Evolutionary conservation across 1,284 basidiomycete genomes (phyloP).

Genomic region (Pyrrhoderma noxium): DNA sequence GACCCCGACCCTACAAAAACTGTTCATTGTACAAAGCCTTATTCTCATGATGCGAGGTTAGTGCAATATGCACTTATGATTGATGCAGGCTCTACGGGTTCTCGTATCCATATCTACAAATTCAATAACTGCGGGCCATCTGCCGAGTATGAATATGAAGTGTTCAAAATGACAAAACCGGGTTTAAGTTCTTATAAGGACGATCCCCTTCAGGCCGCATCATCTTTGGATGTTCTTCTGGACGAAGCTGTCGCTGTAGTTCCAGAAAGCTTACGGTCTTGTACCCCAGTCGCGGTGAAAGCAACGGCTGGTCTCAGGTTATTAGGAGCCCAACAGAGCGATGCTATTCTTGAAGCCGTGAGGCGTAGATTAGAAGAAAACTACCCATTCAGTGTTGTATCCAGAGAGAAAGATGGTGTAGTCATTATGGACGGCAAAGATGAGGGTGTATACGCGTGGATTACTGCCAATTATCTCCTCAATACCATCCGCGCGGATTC

Average conservation of each 20-base stretch:
- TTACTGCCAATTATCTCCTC: conserved; percentile 92
- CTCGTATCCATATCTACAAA: conserved; percentile 96
- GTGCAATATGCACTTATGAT: conserved; percentile 97
- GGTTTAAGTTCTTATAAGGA: conserved; percentile 71
- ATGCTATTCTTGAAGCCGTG: conserved; percentile 77
- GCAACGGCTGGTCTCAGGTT: conserved; percentile 91
- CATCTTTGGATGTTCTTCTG: conserved; percentile 74
- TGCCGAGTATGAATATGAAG: conserved; percentile 87
- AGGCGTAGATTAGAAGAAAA: conserved; percentile 49
- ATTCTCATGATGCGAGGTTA: conserved; percentile 42
- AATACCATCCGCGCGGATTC: conserved; percentile 59
- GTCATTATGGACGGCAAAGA: conserved; percentile 95
- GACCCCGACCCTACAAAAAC: conserved; percentile 62
- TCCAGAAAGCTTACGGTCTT: conserved; percentile 58
- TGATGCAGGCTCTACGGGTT: conserved; percentile 96
- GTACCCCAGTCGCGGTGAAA: conserved; percentile 89
- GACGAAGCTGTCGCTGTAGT: conserved; percentile 77
- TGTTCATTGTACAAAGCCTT: conserved; percentile 56
- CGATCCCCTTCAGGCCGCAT: conserved; percentile 63
- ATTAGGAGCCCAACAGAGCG: conserved; percentile 59
- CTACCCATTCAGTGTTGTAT: conserved; percentile 71
- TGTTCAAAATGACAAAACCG: conserved; percentile 79
- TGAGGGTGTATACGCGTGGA: conserved; percentile 97
- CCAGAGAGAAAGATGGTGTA: conserved; percentile 49
- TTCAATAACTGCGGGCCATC: conserved; percentile 85